Evolutionary conservation across 352 stramenopile genomes (phyloP), one percentile per base, ranked within the genome.

Genomic region (Globisporangium abappressorium): DNA sequence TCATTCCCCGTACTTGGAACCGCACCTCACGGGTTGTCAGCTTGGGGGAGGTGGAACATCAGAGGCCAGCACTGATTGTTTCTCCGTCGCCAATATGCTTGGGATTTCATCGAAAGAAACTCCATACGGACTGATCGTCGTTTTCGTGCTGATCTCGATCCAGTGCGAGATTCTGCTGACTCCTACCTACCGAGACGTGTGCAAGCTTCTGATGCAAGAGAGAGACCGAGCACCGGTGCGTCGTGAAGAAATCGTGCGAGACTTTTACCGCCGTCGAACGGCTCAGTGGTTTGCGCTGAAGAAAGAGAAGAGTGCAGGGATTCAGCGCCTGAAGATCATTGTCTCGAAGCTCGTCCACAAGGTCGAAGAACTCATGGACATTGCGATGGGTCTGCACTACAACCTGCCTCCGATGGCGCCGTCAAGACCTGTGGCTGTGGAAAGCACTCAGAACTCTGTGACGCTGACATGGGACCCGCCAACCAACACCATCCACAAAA

Each of bases 351-450:
- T 95, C 1, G 89, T 96, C 0, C 87, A 96, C 64, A 95, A 95
- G 59, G 85, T 95, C 8, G 85, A 94, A 70, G 89, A 96, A 62
- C 79, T 96, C 46, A 94, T 96, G 87, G 89, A 96, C 62, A 95
- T 96, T 46, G 89, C 89, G 0, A 87, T 92, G 70, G 89, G 87
- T 0, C 49, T 96, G 8, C 81, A 96, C 64, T 82, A 95, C 69
- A 95, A 92, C 49, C 64, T 96, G 15, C 89, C 89, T 7, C 89
- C 89, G 3, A 91, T 94, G 75, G 84, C 89, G 8, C 89, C 87
- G 3, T 70, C 76, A 1, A 86, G 88, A 36, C 85, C 86, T 15
- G 58, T 68, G 15, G 66, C 82, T 15, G 65, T 91, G 11, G 84
- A 92, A 6, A 77, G 68, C 55, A 83, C 84, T 11, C 85, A 94